Base-by-base conservation (phyloP, 345 rosid genomes). In the Lepidium africanum region DNA sequence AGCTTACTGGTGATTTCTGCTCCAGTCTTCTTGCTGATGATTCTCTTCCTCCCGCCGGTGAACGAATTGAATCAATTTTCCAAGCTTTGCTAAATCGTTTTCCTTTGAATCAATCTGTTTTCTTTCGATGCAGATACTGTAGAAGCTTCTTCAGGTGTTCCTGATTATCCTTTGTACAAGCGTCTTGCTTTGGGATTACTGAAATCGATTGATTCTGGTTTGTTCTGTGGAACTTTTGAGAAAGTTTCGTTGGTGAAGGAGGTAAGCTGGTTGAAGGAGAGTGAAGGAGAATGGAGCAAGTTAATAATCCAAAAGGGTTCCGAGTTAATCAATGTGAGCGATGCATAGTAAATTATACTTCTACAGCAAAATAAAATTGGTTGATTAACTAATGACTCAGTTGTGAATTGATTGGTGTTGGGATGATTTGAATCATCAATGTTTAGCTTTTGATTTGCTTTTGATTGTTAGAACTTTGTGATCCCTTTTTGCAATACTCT, bases 91-190 rank as follows among this genome's bases (percentile, higher is more conserved):
- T 38, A 16, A 6, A 67, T 36, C 13, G 52, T 46, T 59, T 10
- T 27, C 10, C 25, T n/a, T 56, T 45, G 49, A 35, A 38, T 45
- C 30, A n/a, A 27, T 63, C 17, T 40, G 25, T 8, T 52, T 43
- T 39, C 33, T 64, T 23, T 6, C 10, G 61, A 39, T 38, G 59
- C 32, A 30, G 72, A 77, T 60, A 64, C n/a, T 65, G 73, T 68
- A 40, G 84, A 62, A 55, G 52, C 66, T 39, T 70, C 49, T 13
- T 21, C 27, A 48, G 90, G 90, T 66, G 89, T 80, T 53, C 85
- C 81, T 30, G 17, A 25, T 0, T 76, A 74, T 59, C 91, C 95
- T 59, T 61, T 88, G 58, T 77, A 74, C 82, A 80, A 69, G 70
- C 71, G 71, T 59, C 72, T 88, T 7, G 85, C 85, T 46, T 80